Evolutionary conservation across 1,284 basidiomycete genomes (phyloP), one percentile per base, ranked within the genome.

Genomic region (Austroboletus niveus): DNA sequence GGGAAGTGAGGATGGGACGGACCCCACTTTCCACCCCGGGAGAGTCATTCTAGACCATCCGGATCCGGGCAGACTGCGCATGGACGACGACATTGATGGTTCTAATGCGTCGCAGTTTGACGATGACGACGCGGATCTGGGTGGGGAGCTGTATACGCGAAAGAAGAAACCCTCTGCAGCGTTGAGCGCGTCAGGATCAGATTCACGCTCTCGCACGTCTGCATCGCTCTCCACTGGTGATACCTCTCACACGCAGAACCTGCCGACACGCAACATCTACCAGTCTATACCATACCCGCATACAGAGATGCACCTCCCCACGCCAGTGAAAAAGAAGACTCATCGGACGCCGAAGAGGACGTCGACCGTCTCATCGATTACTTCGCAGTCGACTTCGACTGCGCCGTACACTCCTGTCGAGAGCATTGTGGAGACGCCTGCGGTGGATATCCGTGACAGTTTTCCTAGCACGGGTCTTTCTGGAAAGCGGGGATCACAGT

Each of bases 81-180:
- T 2, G 24, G 46, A 40, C 2, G 46, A 20, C 5, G 47, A 43
- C 22, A 9, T 49, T 0, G 54, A 53, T 29, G 46, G 22, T 24
- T 44, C 24, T 45, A 44, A 31, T 2, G n/a, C 7, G 15, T 51
- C 47, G 5, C 47, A 57, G 5, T 78, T 75, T 1, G 71, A 69
- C 1, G 78, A 77, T 2, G 81, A 78, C 8, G 75, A 73, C 39
- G 81, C 80, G 0, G 85, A 87, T 64, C 73, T 87, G 20, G 85
- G 78, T 42, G 85, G 78, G 0, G 76, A 72, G 39, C 56, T 76
- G 3, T 86, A 87, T 61, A 62, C 78, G 1, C 72, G 75, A 42
- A 66, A 61, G 42, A 66, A 61, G 42, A 66, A 66, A 3, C 56
- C 58, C 8, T 58, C 68, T 2, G 64, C 64, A n/a, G 61, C 57